Percentiles rank a stretch among this genome's conserved stretches.
Conservation (phyloP, 2,329 filamentous ascomycete genomes). For the Alternaria atra region DNA sequence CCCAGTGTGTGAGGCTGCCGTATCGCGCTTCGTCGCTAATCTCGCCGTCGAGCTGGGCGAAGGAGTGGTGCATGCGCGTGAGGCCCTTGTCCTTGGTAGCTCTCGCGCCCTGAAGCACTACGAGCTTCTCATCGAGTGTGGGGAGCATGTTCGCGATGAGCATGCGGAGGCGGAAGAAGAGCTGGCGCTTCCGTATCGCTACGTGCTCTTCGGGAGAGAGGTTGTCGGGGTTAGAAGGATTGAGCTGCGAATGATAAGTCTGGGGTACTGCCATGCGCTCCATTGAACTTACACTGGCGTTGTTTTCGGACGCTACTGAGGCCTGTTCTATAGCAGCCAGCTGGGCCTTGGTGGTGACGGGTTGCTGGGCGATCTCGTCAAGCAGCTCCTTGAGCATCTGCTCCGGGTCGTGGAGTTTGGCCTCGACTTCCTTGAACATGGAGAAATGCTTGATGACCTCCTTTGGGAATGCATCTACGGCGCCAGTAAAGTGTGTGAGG, state of each 20-base stretch:
- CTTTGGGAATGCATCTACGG: slow-evolving; percentile 89
- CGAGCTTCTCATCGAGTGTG: slow-evolving; percentile 96
- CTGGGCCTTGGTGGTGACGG: slow-evolving; percentile 52
- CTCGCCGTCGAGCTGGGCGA: slow-evolving; percentile 84
- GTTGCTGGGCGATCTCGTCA: slow-evolving; percentile 64
- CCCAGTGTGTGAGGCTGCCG: slow-evolving; percentile 93
- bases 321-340: slow-evolving; percentile 36
- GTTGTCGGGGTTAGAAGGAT: slow-evolving; percentile 36
- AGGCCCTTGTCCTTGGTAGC: slow-evolving; percentile 88
- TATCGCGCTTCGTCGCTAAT: slow-evolving; percentile 94
- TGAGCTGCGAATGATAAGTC: slow-evolving; percentile 37
- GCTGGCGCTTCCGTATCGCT: slow-evolving; percentile 73
- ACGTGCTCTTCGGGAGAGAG: slow-evolving; percentile 50
- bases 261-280: slow-evolving; percentile 26
- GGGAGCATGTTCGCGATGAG: slow-evolving; percentile 86
- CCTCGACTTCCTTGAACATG: slow-evolving; percentile 95
- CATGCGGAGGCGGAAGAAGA: slow-evolving; percentile 80
- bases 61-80: slow-evolving; percentile 83
- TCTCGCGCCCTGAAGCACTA: slow-evolving; percentile 91
- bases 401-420: slow-evolving; percentile 90
- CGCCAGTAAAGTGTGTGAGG: slow-evolving; percentile 83
- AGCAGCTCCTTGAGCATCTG: slow-evolving; percentile 81
- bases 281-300: slow-evolving; percentile 51
- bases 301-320: slow-evolving; percentile 50
- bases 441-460: slow-evolving; percentile 97